Percentiles rank a stretch among this genome's conserved stretches.
Evolutionary conservation across 2,329 filamentous ascomycete species (phyloP).

Genomic region (Paramyrothecium roridum): DNA sequence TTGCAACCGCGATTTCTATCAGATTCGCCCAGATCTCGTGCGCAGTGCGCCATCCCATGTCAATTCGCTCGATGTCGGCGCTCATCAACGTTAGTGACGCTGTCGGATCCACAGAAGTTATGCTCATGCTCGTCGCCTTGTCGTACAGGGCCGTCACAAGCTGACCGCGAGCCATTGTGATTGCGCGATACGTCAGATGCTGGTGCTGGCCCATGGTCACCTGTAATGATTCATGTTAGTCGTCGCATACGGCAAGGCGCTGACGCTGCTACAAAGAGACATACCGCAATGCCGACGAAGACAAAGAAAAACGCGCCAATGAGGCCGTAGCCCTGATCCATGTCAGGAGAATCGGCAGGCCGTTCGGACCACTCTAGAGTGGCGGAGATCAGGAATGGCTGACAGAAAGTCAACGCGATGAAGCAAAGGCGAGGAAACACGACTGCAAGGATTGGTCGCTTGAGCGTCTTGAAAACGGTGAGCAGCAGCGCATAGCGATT

Average conservation of each 20-base stretch:
- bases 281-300: constrained; percentile 11
- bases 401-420: constrained; percentile 15
- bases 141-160: constrained; percentile 22
- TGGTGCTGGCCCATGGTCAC: constrained; percentile 7
- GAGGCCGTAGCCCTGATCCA: constrained; percentile 10
- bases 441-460: constrained; percentile 2
- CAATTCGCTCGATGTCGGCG: constrained; percentile 38
- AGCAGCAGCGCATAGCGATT: constrained; percentile 1
- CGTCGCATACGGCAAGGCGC: not conserved
- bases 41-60: constrained; percentile 26
- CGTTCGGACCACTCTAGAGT: not conserved
- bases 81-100: constrained; percentile 41
- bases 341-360: not conserved
- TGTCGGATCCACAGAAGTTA: constrained; percentile 27
- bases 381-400: constrained; percentile 15
- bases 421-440: constrained; percentile 10
- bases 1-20: constrained; percentile 39
- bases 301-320: constrained; percentile 12
- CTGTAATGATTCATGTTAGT: not conserved
- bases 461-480: constrained; percentile 1
- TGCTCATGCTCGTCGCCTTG: constrained; percentile 20
- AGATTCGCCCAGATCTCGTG: constrained; percentile 38
- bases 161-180: constrained; percentile 24
- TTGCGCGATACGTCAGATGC: constrained; percentile 20
- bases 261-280: not conserved